Evolutionary conservation across 768 basidiomycete genomes (phyloP), one percentile per base, ranked within the genome.

Genomic region (Hypholoma fasciculare): DNA sequence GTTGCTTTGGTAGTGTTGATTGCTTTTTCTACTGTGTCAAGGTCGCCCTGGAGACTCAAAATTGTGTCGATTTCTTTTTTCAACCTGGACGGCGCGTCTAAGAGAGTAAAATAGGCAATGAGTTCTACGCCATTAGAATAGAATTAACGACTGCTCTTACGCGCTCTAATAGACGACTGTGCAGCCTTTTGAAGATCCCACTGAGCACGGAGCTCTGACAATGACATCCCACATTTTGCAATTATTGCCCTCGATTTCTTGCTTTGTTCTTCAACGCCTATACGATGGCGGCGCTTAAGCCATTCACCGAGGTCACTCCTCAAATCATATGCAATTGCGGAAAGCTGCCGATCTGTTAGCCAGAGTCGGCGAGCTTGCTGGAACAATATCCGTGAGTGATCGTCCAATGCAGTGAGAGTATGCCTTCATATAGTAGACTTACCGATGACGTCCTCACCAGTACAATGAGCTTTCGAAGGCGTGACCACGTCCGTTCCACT

Each of bases 31-130:
- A 71, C 52, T 0, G 51, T 49, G 4, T 67, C 65, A 7, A 69
- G 56, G 9, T 71, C 63, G 12, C 40, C 61, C 53, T 75, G 74
- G 1, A 78, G 65, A 3, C 40, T 53, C 0, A 78, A 53, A 0
- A 78, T 57, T 0, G 60, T 58, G 47, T 76, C 68, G 0, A 77
- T 57, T 36, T 76, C 74, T 38, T 71, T 71, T 34, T 72, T 72
- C 3, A 77, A 60, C 1, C 64, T 51, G 0, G 38, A 57, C 0
- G 72, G 73, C 0, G 69, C 67, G 58, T 74, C 73, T 73, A 39
- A 43, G 19, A 13, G 16, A 14, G 42, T n/a, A n/a, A n/a, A n/a
- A 14, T 14, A 6, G 9, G 16, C 3, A 14, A 14, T 19, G 7
- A 43, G 13, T 43, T 43, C 7, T 8, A 43, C 2, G 7, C 27